These are phyloP conservation scores for Canna indica DNA, from an alignment of 176 grass and related monocot species.

Conservation along the genomic window DNA sequence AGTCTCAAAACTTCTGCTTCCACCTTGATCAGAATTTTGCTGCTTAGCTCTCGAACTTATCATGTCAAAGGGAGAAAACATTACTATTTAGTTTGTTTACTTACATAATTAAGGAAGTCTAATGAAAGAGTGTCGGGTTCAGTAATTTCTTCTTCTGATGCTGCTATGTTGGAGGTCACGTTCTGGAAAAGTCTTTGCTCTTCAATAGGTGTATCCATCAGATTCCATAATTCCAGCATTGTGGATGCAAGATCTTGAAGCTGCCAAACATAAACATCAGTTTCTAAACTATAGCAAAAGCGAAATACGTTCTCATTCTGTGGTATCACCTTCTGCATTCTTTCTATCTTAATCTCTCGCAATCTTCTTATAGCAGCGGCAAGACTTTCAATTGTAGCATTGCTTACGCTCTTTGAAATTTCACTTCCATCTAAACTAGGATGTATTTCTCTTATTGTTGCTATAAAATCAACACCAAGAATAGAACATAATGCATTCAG, in stretches of 20 bases:
- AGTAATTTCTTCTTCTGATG: slow-evolving; percentile 64
- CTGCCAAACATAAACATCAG: slow-evolving; percentile 22
- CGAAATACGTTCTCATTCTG: neutral
- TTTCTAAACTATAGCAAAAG: neutral
- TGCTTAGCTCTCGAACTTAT: neutral
- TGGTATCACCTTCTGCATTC: slow-evolving; percentile 13
- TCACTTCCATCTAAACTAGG: slow-evolving; percentile 4
- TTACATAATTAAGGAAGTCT: slow-evolving; percentile 63
- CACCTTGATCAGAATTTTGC: slow-evolving; percentile 36
- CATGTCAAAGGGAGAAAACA: neutral
- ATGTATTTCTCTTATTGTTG: slow-evolving; percentile 4
- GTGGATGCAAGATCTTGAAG: slow-evolving; percentile 69
- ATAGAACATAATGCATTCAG: slow-evolving; percentile 10
- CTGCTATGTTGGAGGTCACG: slow-evolving; percentile 61
- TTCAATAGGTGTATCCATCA: slow-evolving; percentile 81
- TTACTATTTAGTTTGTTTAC: slow-evolving; percentile 3
- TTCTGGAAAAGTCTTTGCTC: slow-evolving; percentile 78
- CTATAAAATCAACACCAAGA: neutral
- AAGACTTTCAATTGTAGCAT: neutral
- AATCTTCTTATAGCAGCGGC: slow-evolving; percentile 1
- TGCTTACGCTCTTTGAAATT: slow-evolving; percentile 4
- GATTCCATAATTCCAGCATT: slow-evolving; percentile 83
- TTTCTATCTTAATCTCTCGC: slow-evolving; percentile 6
- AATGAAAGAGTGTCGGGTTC: slow-evolving; percentile 53
- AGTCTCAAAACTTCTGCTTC: slow-evolving; percentile 56